Percentiles rank a stretch among this genome's conserved stretches.
Conservation (phyloP, 108 stramenopile species). For the Cyclotella sp. region DNA sequence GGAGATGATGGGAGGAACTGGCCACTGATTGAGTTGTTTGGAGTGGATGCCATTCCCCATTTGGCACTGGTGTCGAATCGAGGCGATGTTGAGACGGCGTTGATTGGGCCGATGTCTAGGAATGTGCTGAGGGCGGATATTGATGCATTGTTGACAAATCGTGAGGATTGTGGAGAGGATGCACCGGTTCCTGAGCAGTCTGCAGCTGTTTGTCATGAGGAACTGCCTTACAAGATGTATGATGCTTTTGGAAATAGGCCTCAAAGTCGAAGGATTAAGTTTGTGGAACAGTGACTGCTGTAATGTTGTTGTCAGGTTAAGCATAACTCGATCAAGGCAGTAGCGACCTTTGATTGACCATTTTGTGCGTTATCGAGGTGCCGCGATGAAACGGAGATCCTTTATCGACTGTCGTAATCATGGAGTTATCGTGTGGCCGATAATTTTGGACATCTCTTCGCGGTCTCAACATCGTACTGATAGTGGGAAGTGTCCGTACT, state of each 20-base stretch:
- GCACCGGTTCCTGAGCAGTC: slow-evolving; percentile 2
- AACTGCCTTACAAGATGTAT: slow-evolving; percentile 78
- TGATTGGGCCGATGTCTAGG: slow-evolving; percentile 83
- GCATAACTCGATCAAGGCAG: neutral
- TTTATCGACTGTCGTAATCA: too few relatives aligned
- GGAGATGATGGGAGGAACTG: slow-evolving; percentile 61
- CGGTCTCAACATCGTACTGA: too few relatives aligned
- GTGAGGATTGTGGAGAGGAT: slow-evolving; percentile 21
- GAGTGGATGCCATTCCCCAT: slow-evolving; percentile 89
- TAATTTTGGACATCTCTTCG: too few relatives aligned
- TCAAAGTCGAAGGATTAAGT: slow-evolving; percentile 56
- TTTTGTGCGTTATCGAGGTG: too few relatives aligned
- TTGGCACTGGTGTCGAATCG: slow-evolving; percentile 68
- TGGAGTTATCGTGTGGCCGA: too few relatives aligned
- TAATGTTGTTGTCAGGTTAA: neutral
- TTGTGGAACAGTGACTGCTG: slow-evolving; percentile 19
- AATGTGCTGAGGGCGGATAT: slow-evolving; percentile 71
- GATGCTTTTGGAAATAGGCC: slow-evolving; percentile 79
- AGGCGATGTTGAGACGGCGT: slow-evolving; percentile 84
- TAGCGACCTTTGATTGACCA: too few relatives aligned
- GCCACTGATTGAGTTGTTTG: slow-evolving; percentile 75
- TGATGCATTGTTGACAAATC: slow-evolving; percentile 67
- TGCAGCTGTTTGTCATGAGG: slow-evolving; percentile 28
- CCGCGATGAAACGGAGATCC: neutral
- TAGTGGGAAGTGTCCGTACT: too few relatives aligned